Conservation (phyloP, 768 basidiomycete species). For the button mushroom (Agaricus bisporus) region DNA sequence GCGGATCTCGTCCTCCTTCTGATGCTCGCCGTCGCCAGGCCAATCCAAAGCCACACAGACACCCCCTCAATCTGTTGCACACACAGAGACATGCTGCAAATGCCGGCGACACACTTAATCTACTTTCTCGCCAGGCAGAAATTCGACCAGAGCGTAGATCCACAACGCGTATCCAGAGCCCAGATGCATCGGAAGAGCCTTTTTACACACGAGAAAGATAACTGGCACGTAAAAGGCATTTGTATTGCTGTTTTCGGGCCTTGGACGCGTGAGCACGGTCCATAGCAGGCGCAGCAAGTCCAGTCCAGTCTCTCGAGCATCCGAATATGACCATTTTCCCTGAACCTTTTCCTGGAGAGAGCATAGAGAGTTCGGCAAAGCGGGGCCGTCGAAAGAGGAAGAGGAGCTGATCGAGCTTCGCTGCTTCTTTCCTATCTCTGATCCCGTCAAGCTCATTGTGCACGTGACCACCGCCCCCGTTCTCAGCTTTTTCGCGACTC, state of each 20-base stretch:
- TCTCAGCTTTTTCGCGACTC: neutral
- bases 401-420: neutral
- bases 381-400: slow-evolving; percentile 1
- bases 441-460: neutral
- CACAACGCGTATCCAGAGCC: neutral
- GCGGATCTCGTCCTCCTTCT: slow-evolving; percentile 39
- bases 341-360: too few species aligned
- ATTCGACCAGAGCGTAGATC: neutral
- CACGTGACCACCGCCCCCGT: slow-evolving; percentile 1
- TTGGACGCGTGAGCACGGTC: too few species aligned
- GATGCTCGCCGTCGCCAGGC: slow-evolving; percentile 34
- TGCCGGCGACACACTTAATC: neutral
- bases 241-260: slow-evolving; percentile 1
- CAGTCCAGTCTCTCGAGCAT: too few species aligned
- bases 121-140: neutral
- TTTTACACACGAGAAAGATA: too few species aligned
- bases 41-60: slow-evolving; percentile 26
- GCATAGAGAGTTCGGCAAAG: neutral
- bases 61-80: slow-evolving; percentile 21
- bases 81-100: neutral
- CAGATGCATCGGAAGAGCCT: neutral
- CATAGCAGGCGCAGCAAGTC: too few species aligned
- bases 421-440: neutral
- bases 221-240: neutral
- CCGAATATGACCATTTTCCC: too few species aligned